phyloP scores from a whole-genome alignment of 176 grass and related monocot genomes.

The Oryza nivara region DNA sequence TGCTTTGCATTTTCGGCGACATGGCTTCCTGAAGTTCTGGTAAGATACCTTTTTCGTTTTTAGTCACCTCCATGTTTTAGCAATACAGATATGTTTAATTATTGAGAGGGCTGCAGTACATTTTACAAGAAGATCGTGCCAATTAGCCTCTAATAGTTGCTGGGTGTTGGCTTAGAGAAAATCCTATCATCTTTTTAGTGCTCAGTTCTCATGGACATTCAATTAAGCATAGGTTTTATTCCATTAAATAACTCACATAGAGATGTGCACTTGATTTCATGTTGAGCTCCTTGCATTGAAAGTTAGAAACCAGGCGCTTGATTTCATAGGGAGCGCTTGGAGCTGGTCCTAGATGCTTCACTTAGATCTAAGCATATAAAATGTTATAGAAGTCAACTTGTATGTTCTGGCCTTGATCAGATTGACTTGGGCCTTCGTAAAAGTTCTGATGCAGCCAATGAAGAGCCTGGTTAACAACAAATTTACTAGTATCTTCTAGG shows the following conservation, averaged over 20 bases:
- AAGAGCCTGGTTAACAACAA: not conserved
- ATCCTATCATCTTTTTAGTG: slow-evolving; percentile 15
- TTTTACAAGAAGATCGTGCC: not conserved
- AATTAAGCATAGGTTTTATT: not conserved
- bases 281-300: not conserved
- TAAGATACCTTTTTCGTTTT: slow-evolving; percentile 35
- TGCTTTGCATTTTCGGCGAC: slow-evolving; percentile 93
- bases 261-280: slow-evolving; percentile 36
- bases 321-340: slow-evolving; percentile 30
- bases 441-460: slow-evolving; percentile 19
- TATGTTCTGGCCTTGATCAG: not conserved
- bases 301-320: slow-evolving; percentile 4
- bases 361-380: slow-evolving; percentile 29
- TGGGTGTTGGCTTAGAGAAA: not conserved
- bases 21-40: slow-evolving; percentile 97
- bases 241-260: slow-evolving; percentile 5
- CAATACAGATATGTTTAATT: slow-evolving; percentile 12
- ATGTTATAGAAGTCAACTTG: slow-evolving; percentile 27
- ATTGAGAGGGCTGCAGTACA: not conserved
- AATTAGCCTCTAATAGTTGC: slow-evolving; percentile 5
- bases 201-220: not conserved
- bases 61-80: slow-evolving; percentile 11
- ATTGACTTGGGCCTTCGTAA: not conserved
- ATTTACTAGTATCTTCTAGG: slow-evolving; percentile 12
- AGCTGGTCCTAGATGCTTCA: not conserved